Conservation (phyloP, 2,329 filamentous ascomycete genomes). For the Pseudocercospora cruenta region DNA sequence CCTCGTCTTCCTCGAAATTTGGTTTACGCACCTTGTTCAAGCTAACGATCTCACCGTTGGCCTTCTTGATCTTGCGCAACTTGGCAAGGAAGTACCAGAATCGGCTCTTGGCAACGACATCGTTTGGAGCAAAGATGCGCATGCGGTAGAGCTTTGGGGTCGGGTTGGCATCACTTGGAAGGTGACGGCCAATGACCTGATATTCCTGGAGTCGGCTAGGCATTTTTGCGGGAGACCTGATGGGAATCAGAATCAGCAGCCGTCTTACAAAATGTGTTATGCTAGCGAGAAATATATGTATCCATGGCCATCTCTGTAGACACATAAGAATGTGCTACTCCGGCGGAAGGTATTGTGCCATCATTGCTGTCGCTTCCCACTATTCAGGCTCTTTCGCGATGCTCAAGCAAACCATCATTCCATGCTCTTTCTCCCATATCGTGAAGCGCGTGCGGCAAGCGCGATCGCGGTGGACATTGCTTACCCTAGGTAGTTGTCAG, state of each 20-base stretch:
- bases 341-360: constrained; percentile 2
- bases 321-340: not conserved
- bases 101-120: constrained; percentile 97
- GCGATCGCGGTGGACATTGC: constrained; percentile 1
- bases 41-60: constrained; percentile 97
- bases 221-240: constrained; percentile 11
- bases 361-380: constrained; percentile 9
- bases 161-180: constrained; percentile 97
- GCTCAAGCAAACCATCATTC: not conserved
- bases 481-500: constrained; percentile 1
- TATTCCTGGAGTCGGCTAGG: constrained; percentile 85
- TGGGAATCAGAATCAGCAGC: constrained; percentile 42
- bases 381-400: not conserved
- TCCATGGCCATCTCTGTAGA: not conserved
- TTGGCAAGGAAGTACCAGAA: constrained; percentile 99
- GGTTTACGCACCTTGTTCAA: constrained; percentile 83
- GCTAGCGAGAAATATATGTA: constrained; percentile 1
- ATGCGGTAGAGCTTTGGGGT: constrained; percentile 99
- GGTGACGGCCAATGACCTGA: constrained; percentile 99
- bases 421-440: constrained; percentile 9
- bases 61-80: constrained; percentile 99
- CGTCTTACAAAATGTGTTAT: constrained; percentile 37
- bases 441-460: not conserved
- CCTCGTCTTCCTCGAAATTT: constrained; percentile 34
- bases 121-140: constrained; percentile 98